A percentile compares a stretch with the other conserved stretches of the same genome.
phyloP scores from a whole-genome alignment of 805 yeast species.

The Lipomyces yamanashiensis region DNA sequence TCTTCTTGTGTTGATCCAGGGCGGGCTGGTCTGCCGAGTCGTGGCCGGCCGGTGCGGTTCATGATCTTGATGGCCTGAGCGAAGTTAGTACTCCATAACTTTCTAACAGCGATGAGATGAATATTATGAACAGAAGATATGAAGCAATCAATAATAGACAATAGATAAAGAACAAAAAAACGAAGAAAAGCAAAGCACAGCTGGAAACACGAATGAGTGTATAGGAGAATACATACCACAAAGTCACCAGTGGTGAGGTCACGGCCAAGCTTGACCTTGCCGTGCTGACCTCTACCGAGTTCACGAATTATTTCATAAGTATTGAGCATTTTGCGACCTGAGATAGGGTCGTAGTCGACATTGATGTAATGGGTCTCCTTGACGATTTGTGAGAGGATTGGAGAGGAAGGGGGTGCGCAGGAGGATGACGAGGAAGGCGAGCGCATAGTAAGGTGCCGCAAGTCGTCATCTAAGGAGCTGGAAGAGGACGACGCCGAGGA shows the following conservation, averaged over 20 bases:
- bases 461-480: conserved; percentile 5
- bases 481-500: conserved; percentile 18
- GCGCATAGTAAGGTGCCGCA: conserved; percentile 22
- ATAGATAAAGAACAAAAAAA: not conserved
- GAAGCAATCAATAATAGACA: not conserved
- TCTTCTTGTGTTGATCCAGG: conserved; percentile 61
- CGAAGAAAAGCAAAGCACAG: too few relatives aligned
- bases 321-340: conserved; percentile 78
- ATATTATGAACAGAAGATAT: not conserved
- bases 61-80: conserved; percentile 81
- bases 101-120: not conserved
- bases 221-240: conserved; percentile 29
- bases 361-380: conserved; percentile 82
- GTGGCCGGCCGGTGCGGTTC: conserved; percentile 66
- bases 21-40: conserved; percentile 51
- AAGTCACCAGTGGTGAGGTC: conserved; percentile 58
- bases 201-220: too few relatives aligned
- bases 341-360: conserved; percentile 86
- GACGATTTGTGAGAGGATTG: conserved; percentile 49
- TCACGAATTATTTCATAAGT: conserved; percentile 87
- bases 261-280: conserved; percentile 91
- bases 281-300: conserved; percentile 96
- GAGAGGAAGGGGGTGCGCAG: conserved; percentile 12
- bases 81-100: conserved; percentile 1
- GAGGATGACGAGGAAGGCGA: conserved; percentile 31